Percentiles rank a stretch among this genome's conserved stretches.
These are phyloP conservation scores for Avicennia marina DNA, from an alignment of 257 asterid species.

Conservation along the genomic window DNA sequence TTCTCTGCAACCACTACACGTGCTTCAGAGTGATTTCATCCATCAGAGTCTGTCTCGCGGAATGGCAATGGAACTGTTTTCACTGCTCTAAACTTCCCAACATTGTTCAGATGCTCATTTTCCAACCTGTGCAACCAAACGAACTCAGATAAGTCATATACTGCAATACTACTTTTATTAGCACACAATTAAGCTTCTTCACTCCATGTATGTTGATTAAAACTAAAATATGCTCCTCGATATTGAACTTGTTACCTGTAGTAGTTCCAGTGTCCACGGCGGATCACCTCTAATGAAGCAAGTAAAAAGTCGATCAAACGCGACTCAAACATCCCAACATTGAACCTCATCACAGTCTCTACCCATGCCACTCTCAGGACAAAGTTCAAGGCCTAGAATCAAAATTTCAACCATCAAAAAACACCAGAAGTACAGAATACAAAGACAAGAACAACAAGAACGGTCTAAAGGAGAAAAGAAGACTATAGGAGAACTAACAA, in stretches of 20 bases:
- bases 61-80: slow-evolving; percentile 89
- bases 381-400: slow-evolving; percentile 50
- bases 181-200: no score
- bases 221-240: not conserved
- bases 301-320: slow-evolving; percentile 66
- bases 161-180: no score
- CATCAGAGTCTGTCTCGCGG: slow-evolving; percentile 66
- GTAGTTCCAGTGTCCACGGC: slow-evolving; percentile 99
- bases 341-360: slow-evolving; percentile 69
- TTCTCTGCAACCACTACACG: no score
- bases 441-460: not conserved
- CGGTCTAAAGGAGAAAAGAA: not conserved
- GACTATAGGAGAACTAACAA: slow-evolving; percentile 46
- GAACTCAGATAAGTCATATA: not conserved
- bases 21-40: slow-evolving; percentile 15
- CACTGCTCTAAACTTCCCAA: slow-evolving; percentile 86
- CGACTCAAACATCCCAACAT: slow-evolving; percentile 48
- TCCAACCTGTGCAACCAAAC: slow-evolving; percentile 56
- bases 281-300: slow-evolving; percentile 87
- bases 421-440: not conserved
- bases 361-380: slow-evolving; percentile 85
- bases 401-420: no score
- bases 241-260: slow-evolving; percentile 51
- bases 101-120: slow-evolving; percentile 91
- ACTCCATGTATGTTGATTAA: no score